Base-by-base conservation (phyloP, 75 land plant genomes). In the Cunninghamia lanceolata region DNA sequence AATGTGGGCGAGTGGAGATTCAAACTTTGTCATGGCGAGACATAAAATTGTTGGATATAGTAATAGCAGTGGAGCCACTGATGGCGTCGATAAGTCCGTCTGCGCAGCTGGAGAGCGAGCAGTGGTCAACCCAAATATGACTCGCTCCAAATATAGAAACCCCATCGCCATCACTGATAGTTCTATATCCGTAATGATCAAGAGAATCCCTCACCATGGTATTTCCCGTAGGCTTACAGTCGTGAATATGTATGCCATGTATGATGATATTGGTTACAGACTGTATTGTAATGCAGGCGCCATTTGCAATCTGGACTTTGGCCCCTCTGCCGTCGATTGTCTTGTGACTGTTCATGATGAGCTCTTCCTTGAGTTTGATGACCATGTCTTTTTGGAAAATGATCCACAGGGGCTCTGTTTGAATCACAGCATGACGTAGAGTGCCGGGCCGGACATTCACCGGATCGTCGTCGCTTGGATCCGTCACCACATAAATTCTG, bases 241-340 rank as follows among this genome's bases (percentile, higher is more conserved):
- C 87, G 77, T 89, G 92, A 63, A 93, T 88, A 86, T 84, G 63
- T 42, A 93, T 54, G 10, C 89, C 90, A 78, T 91, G 92, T 9
- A 93, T 82, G 91, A 93, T 93, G 42, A 93, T 87, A 75, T 93
- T 88, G 32, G 76, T 68, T 47, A 90, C 87, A 40, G 34, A 85
- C 91, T 93, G 91, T 3, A 93, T 36, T 7, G 92, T 93, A 54
- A 93, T 82, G 38, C 91, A 88, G 11, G 90, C 83, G 13, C 92
- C 92, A 13, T 84, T 34, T 11, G 87, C 86, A 38, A 93, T 91
- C 68, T 91, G 92, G 42, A 93, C 87, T 11, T 88, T 71, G 53
- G 85, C 89, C 39, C 91, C 91, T 0, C 91, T 30, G 85, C 85
- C 52, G 68, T 59, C 68, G 68, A 59, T 59, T 59, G 68, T 59